Evolutionary conservation across 2,329 filamentous ascomycete species (phyloP), one percentile per base, ranked within the genome.

Genomic region (Fusarium chaquense): DNA sequence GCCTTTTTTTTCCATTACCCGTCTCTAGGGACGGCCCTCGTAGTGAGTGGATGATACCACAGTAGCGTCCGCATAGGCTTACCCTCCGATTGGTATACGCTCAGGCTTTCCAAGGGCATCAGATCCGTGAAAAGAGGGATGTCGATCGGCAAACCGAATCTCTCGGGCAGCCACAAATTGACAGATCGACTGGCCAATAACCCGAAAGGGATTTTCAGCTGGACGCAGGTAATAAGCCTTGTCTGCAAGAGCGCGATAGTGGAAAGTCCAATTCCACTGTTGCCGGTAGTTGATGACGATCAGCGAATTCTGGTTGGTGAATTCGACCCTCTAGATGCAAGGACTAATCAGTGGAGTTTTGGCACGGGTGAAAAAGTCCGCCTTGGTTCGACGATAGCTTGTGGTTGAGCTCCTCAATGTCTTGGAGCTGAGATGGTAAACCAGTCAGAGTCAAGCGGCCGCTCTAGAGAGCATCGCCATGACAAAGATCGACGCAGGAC

Each of bases 1-100:
- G n/a, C 28, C 8, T 30, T 36, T 22, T 26, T 26, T 26, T 22
- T 30, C 9, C 49, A 28, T 40, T 44, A 13, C 35, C 64, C 38
- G 59, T 43, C 41, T 41, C 69, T 63, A 70, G 67, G 68, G 71
- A 73, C 68, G 71, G 71, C 59, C 68, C 71, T 70, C 28, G 50
- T 68, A 61, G 65, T 58, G 61, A 61, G 65, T 58, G 61, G 41
- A 50, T 30, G 52, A 51, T 73, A 40, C 36, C 36, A 40, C 22
- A 40, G 36, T 40, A 70, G 70, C 55, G 60, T 57, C 71, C 68
- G 68, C 30, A 43, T 55, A 62, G 56, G 58, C 15, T 35, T 40
- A 35, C 35, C 26, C 45, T 50, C 44, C 45, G 40, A 73, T 74
- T 71, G 61, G 65, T 18, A 60, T 44, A 35, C 16, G 61, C 56